phyloP scores from a whole-genome alignment of 2,329 filamentous ascomycete genomes.

The Verticillium isaacii region DNA sequence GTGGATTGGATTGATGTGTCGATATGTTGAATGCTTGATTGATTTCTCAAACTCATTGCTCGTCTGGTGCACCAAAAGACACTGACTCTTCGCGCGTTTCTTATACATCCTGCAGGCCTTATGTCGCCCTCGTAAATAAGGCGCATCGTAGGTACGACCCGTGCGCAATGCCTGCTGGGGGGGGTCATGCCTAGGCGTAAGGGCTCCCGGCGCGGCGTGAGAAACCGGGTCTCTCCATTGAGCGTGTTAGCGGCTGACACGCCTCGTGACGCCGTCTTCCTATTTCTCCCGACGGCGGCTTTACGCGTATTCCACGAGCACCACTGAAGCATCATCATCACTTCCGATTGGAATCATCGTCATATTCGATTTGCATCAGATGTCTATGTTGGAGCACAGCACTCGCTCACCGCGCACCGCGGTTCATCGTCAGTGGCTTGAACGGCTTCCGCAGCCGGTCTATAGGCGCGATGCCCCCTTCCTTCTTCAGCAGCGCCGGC shows the following conservation, averaged over 20 bases:
- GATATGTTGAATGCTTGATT: no score
- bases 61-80: no score
- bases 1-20: no score
- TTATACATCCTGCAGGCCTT: neutral
- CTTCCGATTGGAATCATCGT: no score
- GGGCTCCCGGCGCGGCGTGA: no score
- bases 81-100: no score
- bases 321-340: neutral
- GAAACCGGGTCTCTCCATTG: neutral
- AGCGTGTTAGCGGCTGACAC: neutral
- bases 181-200: neutral
- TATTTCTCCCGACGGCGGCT: neutral
- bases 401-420: constrained; percentile 11
- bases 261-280: neutral
- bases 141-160: neutral
- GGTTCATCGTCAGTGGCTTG: constrained; percentile 50
- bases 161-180: neutral
- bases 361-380: neutral
- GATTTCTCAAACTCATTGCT: no score
- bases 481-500: constrained; percentile 33
- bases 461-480: constrained; percentile 40
- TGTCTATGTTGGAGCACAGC: neutral
- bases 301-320: neutral
- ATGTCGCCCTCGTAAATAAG: neutral
- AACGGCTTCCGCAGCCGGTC: constrained; percentile 50